These are phyloP conservation scores for Fusarium humuli DNA, from an alignment of 2,329 filamentous ascomycete species.

Conservation along the genomic window DNA sequence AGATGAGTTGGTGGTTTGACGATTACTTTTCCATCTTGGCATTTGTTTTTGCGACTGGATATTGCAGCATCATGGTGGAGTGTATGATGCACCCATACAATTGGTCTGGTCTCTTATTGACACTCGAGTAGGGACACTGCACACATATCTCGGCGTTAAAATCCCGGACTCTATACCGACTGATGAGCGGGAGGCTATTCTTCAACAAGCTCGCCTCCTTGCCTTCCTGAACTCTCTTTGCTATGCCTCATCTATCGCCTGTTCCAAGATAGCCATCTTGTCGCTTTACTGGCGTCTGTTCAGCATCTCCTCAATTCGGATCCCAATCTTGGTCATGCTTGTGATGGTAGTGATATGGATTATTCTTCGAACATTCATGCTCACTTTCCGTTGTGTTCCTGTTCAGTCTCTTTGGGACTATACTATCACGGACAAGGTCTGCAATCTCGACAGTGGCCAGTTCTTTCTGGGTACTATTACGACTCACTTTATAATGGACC, in stretches of 20 bases:
- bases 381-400: slow-evolving; percentile 51
- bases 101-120: not conserved
- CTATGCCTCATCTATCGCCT: slow-evolving; percentile 47
- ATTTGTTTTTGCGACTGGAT: slow-evolving; percentile 37
- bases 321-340: slow-evolving; percentile 45
- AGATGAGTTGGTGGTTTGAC: slow-evolving; percentile 41
- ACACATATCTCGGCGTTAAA: slow-evolving; percentile 36
- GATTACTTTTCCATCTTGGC: slow-evolving; percentile 39
- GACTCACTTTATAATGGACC: slow-evolving; percentile 49
- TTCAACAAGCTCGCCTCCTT: slow-evolving; percentile 30
- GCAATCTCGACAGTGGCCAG: slow-evolving; percentile 46
- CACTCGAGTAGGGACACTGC: slow-evolving; percentile 25
- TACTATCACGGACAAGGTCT: slow-evolving; percentile 43
- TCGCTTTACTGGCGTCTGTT: slow-evolving; percentile 50
- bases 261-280: slow-evolving; percentile 47
- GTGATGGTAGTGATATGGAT: slow-evolving; percentile 43
- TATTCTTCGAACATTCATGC: slow-evolving; percentile 48
- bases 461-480: slow-evolving; percentile 51
- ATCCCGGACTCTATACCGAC: slow-evolving; percentile 22
- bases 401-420: slow-evolving; percentile 51
- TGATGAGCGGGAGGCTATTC: slow-evolving; percentile 11
- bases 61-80: slow-evolving; percentile 33
- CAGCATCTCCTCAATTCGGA: slow-evolving; percentile 40
- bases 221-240: slow-evolving; percentile 28
- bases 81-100: slow-evolving; percentile 8